A percentile compares a stretch with the other conserved stretches of the same genome.
phyloP scores from a whole-genome alignment of 495 filamentous ascomycete genomes.

The Aspergillus sparsus region DNA sequence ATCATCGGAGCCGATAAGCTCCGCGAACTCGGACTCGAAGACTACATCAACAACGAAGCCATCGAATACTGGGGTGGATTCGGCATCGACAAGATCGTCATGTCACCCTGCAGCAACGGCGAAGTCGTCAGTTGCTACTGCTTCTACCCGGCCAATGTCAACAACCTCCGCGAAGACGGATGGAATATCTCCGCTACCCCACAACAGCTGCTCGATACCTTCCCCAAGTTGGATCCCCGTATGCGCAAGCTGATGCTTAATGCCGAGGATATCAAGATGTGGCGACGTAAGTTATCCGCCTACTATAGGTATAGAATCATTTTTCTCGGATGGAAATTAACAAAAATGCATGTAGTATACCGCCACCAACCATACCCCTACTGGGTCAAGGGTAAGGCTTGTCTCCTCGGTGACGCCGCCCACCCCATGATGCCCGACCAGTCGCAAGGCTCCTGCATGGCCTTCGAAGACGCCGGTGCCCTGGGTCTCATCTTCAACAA shows the following conservation, averaged over 20 bases:
- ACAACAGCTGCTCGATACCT: conserved; percentile 30
- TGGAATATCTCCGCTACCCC: conserved; percentile 31
- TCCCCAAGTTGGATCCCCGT: conserved; percentile 29
- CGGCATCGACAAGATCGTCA: conserved; percentile 37
- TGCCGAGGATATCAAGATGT: conserved; percentile 36
- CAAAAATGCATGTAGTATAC: conserved; percentile 21
- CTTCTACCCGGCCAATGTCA: conserved; percentile 25
- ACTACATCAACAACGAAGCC: conserved; percentile 31
- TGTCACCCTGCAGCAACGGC: conserved; percentile 35
- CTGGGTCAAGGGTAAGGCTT: conserved; percentile 30
- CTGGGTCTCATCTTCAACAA: conserved; percentile 38
- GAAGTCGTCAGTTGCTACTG: conserved; percentile 33
- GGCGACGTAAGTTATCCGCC: conserved; percentile 25
- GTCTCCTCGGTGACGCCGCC: conserved; percentile 38
- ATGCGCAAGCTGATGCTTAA: conserved; percentile 31
- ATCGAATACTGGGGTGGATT: conserved; percentile 40
- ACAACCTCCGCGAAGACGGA: conserved; percentile 32
- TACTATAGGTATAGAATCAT: neutral
- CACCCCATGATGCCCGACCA: conserved; percentile 56
- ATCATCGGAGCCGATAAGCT: conserved; percentile 35
- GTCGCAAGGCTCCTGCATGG: conserved; percentile 40
- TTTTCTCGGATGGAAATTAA: neutral
- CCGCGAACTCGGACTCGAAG: conserved; percentile 25
- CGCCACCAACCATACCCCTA: conserved; percentile 32
- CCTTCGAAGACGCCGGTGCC: conserved; percentile 44